Conservation (phyloP, 2,329 filamentous ascomycete species). For the Clarireedia hainanense region DNA sequence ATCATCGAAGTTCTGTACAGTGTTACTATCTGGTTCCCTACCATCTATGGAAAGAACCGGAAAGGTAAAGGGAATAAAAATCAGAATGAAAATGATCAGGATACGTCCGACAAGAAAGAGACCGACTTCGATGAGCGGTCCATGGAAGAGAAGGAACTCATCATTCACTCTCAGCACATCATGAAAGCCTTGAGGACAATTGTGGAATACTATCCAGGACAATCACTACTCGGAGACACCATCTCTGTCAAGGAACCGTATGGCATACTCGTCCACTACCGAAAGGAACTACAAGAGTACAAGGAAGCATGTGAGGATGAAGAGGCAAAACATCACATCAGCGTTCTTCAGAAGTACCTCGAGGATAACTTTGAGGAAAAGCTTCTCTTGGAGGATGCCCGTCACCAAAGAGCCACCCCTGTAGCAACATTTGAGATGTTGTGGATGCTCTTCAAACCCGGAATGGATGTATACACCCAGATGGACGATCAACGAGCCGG, state of each 20-base stretch:
- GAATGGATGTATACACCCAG: conserved; percentile 18
- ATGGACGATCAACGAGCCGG: conserved; percentile 17
- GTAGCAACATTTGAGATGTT: conserved; percentile 21
- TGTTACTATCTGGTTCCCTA: conserved; percentile 20
- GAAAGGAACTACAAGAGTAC: conserved; percentile 19
- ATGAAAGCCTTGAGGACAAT: conserved; percentile 20
- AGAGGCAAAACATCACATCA: conserved; percentile 16
- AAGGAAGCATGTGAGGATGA: conserved; percentile 17
- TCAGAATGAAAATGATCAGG: conserved; percentile 6
- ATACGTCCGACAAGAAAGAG: neutral
- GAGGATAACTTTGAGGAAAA: conserved; percentile 18
- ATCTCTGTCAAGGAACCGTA: conserved; percentile 30
- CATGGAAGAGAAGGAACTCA: conserved; percentile 21
- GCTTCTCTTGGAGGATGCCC: conserved; percentile 15
- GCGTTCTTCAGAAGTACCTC: conserved; percentile 17
- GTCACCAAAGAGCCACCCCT: conserved; percentile 12
- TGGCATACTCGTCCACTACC: conserved; percentile 30
- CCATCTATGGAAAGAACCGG: conserved; percentile 15
- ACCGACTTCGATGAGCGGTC: conserved; percentile 18
- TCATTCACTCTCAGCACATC: conserved; percentile 19
- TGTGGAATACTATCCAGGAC: conserved; percentile 19
- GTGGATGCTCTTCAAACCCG: conserved; percentile 22
- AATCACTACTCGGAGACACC: conserved; percentile 16
- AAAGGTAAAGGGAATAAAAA: conserved; percentile 12
- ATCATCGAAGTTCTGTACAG: conserved; percentile 19